Conservation (phyloP, 2,329 filamentous ascomycete genomes). For the Colletotrichum sp. region DNA sequence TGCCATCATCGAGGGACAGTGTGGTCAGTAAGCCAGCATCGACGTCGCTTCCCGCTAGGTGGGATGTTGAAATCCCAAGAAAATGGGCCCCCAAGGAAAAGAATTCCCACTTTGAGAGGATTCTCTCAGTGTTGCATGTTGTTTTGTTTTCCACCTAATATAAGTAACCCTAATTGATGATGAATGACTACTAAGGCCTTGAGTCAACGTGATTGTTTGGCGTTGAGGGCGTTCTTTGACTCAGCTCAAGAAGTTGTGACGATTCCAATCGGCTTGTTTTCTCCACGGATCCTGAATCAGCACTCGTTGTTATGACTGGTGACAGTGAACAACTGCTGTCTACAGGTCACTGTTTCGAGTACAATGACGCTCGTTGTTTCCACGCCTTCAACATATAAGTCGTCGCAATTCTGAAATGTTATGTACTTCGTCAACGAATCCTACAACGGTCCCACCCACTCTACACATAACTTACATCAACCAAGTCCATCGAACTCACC, state of each 20-base stretch:
- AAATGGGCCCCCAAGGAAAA: neutral
- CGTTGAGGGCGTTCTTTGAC: neutral
- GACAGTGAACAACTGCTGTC: neutral
- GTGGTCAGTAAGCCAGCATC: neutral
- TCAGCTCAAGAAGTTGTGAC: neutral
- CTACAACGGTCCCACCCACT: neutral
- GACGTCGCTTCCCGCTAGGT: neutral
- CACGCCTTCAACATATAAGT: neutral
- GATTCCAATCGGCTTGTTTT: neutral
- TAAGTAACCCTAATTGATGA: neutral
- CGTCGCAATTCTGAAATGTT: neutral
- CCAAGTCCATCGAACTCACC: neutral
- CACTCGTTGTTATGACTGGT: neutral
- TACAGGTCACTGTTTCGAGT: neutral
- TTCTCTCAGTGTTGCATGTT: neutral
- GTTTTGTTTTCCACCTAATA: neutral
- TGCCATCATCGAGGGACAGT: constrained; percentile 3
- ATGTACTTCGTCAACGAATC: neutral
- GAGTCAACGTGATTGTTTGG: neutral
- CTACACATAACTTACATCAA: neutral
- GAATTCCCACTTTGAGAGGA: neutral
- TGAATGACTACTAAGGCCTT: neutral
- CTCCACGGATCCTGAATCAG: neutral
- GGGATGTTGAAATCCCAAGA: neutral
- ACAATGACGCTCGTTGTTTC: neutral